Conservation (phyloP, 495 filamentous ascomycete genomes). For the Bathelium albidoporum region DNA sequence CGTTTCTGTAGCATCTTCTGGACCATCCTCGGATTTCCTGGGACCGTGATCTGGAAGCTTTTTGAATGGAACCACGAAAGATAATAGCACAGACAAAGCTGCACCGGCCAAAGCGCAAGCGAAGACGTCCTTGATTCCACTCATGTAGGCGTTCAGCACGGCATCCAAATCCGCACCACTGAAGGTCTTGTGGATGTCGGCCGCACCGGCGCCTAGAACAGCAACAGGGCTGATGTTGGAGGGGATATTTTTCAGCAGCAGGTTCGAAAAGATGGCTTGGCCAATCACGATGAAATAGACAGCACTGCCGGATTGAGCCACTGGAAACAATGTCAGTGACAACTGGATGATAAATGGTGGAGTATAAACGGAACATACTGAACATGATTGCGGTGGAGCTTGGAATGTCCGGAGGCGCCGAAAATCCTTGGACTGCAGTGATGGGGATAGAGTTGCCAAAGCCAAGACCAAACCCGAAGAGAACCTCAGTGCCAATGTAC, state of each 20-base stretch:
- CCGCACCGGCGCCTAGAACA: constrained; percentile 41
- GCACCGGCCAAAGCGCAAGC: constrained; percentile 32
- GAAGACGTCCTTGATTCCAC: constrained; percentile 40
- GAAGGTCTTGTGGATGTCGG: constrained; percentile 39
- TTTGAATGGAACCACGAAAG: neutral
- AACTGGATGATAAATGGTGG: constrained; percentile 1
- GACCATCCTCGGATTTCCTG: neutral
- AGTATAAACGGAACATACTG: constrained; percentile 4
- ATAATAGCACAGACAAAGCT: neutral
- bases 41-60: neutral
- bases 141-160: constrained; percentile 48
- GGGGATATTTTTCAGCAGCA: constrained; percentile 8
- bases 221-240: constrained; percentile 28
- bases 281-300: constrained; percentile 14
- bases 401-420: constrained; percentile 9
- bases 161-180: constrained; percentile 34
- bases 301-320: constrained; percentile 16
- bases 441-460: constrained; percentile 1
- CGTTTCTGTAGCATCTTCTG: neutral
- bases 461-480: constrained; percentile 8
- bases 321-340: constrained; percentile 8
- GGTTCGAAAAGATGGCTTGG: constrained; percentile 21
- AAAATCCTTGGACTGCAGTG: constrained; percentile 8
- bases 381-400: constrained; percentile 13
- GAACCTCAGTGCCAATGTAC: constrained; percentile 23